These are phyloP conservation scores for Trypanosoma melophagium DNA, from an alignment of 208 protist species.

Conservation along the genomic window DNA sequence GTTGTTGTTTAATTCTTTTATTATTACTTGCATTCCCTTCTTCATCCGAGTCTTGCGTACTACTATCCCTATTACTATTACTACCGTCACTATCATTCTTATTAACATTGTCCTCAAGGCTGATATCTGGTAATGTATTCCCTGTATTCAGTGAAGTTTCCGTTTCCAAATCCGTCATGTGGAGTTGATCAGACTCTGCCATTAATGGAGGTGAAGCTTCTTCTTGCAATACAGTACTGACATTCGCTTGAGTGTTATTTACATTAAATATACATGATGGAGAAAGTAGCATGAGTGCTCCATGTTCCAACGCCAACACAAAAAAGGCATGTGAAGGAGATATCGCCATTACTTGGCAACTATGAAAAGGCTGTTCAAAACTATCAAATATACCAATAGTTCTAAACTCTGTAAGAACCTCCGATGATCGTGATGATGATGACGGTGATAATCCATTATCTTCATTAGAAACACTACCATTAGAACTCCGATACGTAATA, in stretches of 20 bases:
- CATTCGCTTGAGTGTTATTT: neutral
- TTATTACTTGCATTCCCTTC: neutral
- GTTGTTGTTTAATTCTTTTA: neutral
- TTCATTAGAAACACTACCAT: conserved; percentile 4
- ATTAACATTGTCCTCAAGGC: neutral
- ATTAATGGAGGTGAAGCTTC: neutral
- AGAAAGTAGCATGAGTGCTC: conserved; percentile 31
- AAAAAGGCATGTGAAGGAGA: conserved; percentile 45
- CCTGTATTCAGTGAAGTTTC: neutral
- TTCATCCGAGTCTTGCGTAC: neutral
- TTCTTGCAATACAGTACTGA: neutral
- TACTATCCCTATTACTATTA: neutral
- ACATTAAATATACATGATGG: conserved; percentile 4
- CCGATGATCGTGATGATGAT: neutral
- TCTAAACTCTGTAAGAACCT: neutral
- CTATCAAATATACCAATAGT: conserved; percentile 15
- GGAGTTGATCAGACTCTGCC: too few species aligned
- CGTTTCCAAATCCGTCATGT: neutral
- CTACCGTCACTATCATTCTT: too few species aligned
- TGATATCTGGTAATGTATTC: neutral
- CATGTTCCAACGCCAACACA: conserved; percentile 23
- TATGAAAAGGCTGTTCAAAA: neutral
- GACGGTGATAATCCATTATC: conserved; percentile 5
- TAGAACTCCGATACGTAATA: too few species aligned
- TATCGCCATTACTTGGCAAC: conserved; percentile 19